Base-by-base conservation (phyloP, 2,329 filamentous ascomycete genomes). In the Aschersonia sp. region DNA sequence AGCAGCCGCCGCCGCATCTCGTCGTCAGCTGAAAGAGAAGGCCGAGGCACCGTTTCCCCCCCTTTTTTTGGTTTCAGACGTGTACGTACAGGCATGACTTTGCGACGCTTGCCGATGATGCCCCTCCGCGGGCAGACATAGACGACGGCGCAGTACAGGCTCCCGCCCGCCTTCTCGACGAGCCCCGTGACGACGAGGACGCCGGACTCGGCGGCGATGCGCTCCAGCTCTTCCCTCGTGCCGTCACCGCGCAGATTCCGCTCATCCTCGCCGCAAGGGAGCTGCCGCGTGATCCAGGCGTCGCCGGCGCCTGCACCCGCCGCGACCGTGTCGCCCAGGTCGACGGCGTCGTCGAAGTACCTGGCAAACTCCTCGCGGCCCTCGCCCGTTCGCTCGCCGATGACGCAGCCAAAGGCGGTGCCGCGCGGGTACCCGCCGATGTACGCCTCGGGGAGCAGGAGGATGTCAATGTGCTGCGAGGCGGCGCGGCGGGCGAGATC, bases 371-470 rank as follows among this genome's bases (percentile, higher is more conserved):
- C 87, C 30, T 94, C 87, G 14, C 88, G 76, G 5, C 88, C 89
- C 45, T 72, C 68, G 3, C 74, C 68, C 0, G 75, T 73, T 39
- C 89, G 80, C 12, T 73, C 71, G 4, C 89, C 89, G 5, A 95
- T 72, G 2, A 76, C 73, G 44, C 79, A 80, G 5, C 88, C 88
- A 58, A 95, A 95, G 46, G 71, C 70, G 52, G 81, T 82, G 14
- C 83, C 87, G 9, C 89, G 83, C 14, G 90, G 90, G 60, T 96
- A 96, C 1, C 89, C 90, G 44, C 90, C 90, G 2, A 96, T 74
- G 60, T 87, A 95, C 29, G 89, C 89, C 68, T 97, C 89, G 0
- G 90, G 90, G 51, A 96, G 89, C 46, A 96, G 78, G 31, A 96
- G 72, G 45, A 96, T 72, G 61, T 92, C 72, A 40, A 77, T 66